Evolutionary conservation across 2,329 filamentous ascomycete genomes (phyloP), one percentile per base, ranked within the genome.

Genomic region (Paraphaeosphaeria minitans): DNA sequence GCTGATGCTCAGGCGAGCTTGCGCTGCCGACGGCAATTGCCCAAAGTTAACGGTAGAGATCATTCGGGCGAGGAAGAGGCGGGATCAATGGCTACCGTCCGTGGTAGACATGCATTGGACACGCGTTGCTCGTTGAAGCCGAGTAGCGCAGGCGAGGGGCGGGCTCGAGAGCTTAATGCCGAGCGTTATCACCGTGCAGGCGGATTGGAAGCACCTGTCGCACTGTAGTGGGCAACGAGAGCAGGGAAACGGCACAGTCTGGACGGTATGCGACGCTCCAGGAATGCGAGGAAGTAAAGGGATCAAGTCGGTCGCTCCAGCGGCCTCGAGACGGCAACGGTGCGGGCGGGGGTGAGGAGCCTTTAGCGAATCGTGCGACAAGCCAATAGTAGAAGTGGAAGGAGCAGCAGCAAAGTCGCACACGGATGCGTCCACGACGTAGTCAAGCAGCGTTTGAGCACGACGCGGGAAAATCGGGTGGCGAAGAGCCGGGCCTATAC

Each of bases 1-100:
- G 70, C 75, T 76, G 60, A 72, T 76, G 70, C 75, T 78, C 71
- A 75, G 61, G 57, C 74, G 70, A 65, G 62, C 62, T 59, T 68
- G 65, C 54, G 66, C 69, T 68, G 64, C 66, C 58, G 71, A 64
- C 63, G 68, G 72, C 69, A 69, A 66, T 59, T 72, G 73, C 63
- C 75, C 73, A 66, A 75, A 73, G 47, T 70, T 68, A 39, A 70
- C 54, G 43, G 69, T 72, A 22, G 74, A 72, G 66, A 68, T 73
- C 74, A 77, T 77, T 66, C 68, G 71, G 65, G 59, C 72, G 61
- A 58, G 56, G 56, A 49, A 53, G 60, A 41, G 27, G 13, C 49
- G 41, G 54, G 24, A 58, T 64, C 53, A 62, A 61, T 59, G 59
- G 61, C 64, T 71, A 68, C 50, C 61, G 56, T 53, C 22, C 52